phyloP scores from a whole-genome alignment of 164 flowering plant species.

The Berberis vulgaris region DNA sequence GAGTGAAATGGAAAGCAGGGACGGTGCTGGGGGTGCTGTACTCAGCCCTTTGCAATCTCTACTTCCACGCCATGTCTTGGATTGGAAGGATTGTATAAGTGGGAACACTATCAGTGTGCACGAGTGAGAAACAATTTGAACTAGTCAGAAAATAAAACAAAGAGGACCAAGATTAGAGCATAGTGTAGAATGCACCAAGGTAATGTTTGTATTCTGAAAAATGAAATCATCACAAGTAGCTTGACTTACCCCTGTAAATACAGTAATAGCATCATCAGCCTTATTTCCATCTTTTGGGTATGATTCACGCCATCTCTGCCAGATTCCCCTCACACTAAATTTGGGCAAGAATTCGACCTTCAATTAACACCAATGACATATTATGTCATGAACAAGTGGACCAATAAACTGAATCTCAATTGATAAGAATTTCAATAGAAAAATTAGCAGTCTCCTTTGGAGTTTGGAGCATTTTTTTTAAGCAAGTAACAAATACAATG shows the following conservation, averaged over 20 bases:
- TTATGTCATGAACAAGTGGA: conserved; percentile 3
- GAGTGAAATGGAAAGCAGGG: no score
- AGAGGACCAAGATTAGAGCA: no score
- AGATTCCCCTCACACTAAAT: conserved; percentile 95
- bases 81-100: no score
- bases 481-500: conserved; percentile 48
- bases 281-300: conserved; percentile 59
- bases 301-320: conserved; percentile 99
- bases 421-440: no score
- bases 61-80: no score
- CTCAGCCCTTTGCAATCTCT: no score
- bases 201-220: background rate
- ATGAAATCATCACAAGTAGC: background rate
- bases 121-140: no score
- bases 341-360: conserved; percentile 98
- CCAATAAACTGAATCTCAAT: no score
- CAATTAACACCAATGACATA: conserved; percentile 14
- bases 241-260: conserved; percentile 89
- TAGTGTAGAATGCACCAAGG: conserved; percentile 5
- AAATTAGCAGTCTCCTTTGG: no score
- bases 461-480: background rate
- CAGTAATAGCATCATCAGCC: conserved; percentile 65
- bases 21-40: no score
- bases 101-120: no score
- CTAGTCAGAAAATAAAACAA: no score